Evolutionary conservation across 2,329 filamentous ascomycete genomes (phyloP), one percentile per base, ranked within the genome.

Genomic region (Trichoderma cornu-damae): DNA sequence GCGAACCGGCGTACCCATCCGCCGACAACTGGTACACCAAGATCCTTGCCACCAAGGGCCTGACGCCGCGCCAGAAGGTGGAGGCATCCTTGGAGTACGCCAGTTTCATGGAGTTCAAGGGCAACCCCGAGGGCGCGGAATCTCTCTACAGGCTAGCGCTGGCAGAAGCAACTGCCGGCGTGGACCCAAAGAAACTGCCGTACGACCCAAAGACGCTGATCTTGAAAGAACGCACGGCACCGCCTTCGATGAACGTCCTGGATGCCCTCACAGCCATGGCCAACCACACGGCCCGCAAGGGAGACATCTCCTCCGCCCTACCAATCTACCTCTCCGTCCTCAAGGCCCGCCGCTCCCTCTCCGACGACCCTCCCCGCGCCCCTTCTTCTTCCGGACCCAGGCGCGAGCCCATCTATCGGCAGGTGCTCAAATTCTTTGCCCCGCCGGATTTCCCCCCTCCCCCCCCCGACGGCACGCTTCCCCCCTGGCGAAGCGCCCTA

Each of bases 321-420:
- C 89, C 93, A 2, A 89, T 96, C 51, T 88, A 96, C 66, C 79
- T 96, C 38, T 96, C 91, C 26, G 77, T 96, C 43, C 84, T 97
- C 9, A 85, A 89, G 62, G 88, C 90, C 7, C 85, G 90, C 22
- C 85, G 88, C 71, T 85, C 65, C 67, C 85, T 75, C 46, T 79
- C 74, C 55, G 66, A 73, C 2, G 61, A 69, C 16, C 66, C 70
- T 14, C 70, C 70, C 1, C 61, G 62, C 7, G 55, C 59, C 34
- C 26, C 48, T 30, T 61, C 48, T 30, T 61, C 7, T 42, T 47
- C 32, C 16, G 43, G 38, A 58, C 35, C 61, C 47, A 62, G 28
- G 47, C 32, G 40, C 16, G 32, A 63, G 48, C 51, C 60, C 7
- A 7, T 64, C 22, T 63, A 65, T 53, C 58, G 62, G 22, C 62